Evolutionary conservation across 2,329 filamentous ascomycete genomes (phyloP).

Genomic region (Botrytis tulipae): DNA sequence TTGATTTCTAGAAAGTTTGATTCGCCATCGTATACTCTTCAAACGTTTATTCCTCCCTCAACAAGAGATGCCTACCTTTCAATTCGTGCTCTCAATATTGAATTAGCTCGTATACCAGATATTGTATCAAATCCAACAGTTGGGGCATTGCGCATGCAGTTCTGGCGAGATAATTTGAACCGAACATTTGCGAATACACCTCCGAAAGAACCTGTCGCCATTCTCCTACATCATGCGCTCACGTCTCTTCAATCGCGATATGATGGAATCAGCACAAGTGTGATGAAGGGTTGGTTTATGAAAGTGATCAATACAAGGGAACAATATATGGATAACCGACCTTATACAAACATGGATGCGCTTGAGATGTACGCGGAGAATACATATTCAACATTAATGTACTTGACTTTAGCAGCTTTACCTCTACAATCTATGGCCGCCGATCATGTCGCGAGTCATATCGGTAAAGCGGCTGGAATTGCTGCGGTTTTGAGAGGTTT

Average conservation of each 20-base stretch:
- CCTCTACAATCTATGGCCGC: constrained; percentile 79
- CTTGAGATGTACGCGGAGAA: constrained; percentile 91
- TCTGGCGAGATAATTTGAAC: constrained; percentile 85
- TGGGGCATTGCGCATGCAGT: constrained; percentile 85
- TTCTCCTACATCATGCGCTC: constrained; percentile 74
- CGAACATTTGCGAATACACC: constrained; percentile 74
- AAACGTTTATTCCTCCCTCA: constrained; percentile 75
- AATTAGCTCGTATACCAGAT: constrained; percentile 86
- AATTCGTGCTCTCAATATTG: constrained; percentile 88
- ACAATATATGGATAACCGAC: constrained; percentile 77
- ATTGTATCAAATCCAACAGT: constrained; percentile 84
- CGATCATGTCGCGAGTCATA: constrained; percentile 91
- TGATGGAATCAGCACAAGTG: constrained; percentile 42
- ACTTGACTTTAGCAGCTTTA: constrained; percentile 77
- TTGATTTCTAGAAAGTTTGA: constrained; percentile 70
- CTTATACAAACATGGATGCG: constrained; percentile 69
- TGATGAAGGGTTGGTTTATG: constrained; percentile 68
- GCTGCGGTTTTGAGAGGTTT: constrained; percentile 81
- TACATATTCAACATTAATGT: constrained; percentile 90
- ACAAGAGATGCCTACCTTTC: constrained; percentile 83
- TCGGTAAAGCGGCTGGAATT: constrained; percentile 92
- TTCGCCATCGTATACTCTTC: constrained; percentile 81
- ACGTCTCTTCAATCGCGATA: constrained; percentile 53
- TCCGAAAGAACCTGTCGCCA: constrained; percentile 86
- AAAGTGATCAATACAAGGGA: constrained; percentile 80